A percentile compares a stretch with the other conserved stretches of the same genome.
These are phyloP conservation scores for Imleria badia DNA, from an alignment of 768 basidiomycete genomes.

Conservation along the genomic window DNA sequence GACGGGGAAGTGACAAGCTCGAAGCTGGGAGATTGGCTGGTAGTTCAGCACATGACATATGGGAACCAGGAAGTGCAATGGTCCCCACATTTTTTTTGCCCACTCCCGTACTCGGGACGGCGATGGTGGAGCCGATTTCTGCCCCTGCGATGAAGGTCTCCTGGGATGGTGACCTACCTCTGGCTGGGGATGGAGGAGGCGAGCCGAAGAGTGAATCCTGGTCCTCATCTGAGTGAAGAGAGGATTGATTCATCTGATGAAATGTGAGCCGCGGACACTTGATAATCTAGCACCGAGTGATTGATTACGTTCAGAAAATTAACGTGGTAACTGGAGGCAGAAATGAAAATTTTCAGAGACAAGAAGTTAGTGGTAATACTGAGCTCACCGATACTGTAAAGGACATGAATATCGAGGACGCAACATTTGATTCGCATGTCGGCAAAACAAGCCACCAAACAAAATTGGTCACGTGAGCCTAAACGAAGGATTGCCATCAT, in stretches of 20 bases:
- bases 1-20: conserved; percentile 37
- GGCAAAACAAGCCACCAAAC: conserved; percentile 10
- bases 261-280: conserved; percentile 22
- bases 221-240: conserved; percentile 34
- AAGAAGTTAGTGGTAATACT: background rate
- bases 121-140: conserved; percentile 10
- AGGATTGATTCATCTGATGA: conserved; percentile 20
- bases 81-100: conserved; percentile 75
- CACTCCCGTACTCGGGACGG: conserved; percentile 28
- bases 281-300: background rate
- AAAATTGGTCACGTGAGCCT: conserved; percentile 1
- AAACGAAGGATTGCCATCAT: no score
- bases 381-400: conserved; percentile 1
- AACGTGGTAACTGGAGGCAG: background rate
- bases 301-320: background rate
- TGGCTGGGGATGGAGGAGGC: conserved; percentile 68
- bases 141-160: conserved; percentile 21
- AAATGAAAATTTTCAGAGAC: background rate
- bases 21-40: conserved; percentile 77
- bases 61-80: conserved; percentile 98
- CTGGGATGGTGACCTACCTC: conserved; percentile 78
- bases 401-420: background rate
- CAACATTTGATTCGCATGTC: background rate
- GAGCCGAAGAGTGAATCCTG: conserved; percentile 78
- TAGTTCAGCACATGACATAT: conserved; percentile 78